Base-by-base conservation (phyloP, 2,329 filamentous ascomycete genomes). In the Neobulgaria alba region DNA sequence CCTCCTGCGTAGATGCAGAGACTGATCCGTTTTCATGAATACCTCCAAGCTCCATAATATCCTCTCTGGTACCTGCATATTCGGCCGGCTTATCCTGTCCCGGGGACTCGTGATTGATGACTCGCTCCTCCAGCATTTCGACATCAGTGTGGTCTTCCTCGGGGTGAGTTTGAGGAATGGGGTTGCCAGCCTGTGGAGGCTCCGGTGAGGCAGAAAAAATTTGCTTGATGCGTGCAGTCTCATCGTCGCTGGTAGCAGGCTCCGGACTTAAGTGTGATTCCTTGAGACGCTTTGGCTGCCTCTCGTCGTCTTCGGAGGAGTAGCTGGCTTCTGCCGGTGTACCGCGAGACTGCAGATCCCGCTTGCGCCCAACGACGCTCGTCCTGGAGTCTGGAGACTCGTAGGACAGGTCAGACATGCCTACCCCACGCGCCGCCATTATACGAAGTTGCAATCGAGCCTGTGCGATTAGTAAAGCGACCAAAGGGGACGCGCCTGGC, bases 331-430 rank as follows among this genome's bases (percentile, higher is more conserved):
- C 23, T 7, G 7, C 23, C 12, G 23, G 7, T 7, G 23, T 12
- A 26, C 12, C 23, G 12, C 23, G 23, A 26, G 7, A 47, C 30
- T 40, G 36, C 3, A 49, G 39, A 31, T 42, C 41, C 14, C 65
- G 64, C 53, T 62, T 63, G 29, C 55, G 48, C 12, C 66, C 65
- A 17, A 70, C 57, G 2, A 61, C 58, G 33, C 64, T 65, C 29
- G 66, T 71, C 35, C 69, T 61, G 14, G 69, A 72, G 49, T 72
- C 62, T 39, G 51, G 62, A 36, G 59, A 57, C 21, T 65, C 61
- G 5, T 41, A 21, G 9, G 30, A 32, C 10, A 18, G 10, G 9
- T 35, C 38, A 8, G 15, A 19, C 20, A 35, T 34, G 31, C 14
- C 4, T 15, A 12, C 23, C 23, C 23, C 7, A 26, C 23, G 23